These are phyloP conservation scores for Fonsecaea pugnacius DNA, from an alignment of 2,329 filamentous ascomycete genomes.

Conservation along the genomic window DNA sequence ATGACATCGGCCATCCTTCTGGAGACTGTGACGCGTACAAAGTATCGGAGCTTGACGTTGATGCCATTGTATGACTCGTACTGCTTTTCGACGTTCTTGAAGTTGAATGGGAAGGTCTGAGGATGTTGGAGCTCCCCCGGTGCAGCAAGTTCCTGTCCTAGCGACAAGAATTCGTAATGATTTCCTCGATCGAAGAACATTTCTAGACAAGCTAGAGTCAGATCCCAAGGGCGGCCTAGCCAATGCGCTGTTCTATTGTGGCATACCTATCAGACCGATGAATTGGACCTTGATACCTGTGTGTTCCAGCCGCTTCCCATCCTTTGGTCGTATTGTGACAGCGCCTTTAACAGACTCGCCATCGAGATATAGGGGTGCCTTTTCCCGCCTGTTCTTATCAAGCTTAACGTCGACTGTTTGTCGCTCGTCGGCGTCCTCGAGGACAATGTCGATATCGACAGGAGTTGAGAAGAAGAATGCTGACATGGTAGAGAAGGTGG, in stretches of 20 bases:
- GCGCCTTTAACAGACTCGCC: conserved; percentile 97
- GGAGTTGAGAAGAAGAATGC: conserved; percentile 99
- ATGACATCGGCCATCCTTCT: conserved; percentile 97
- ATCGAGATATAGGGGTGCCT: conserved; percentile 95
- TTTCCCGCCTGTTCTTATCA: conserved; percentile 96
- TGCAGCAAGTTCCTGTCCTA: conserved; percentile 94
- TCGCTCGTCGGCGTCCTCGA: conserved; percentile 91
- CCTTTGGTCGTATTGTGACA: conserved; percentile 93
- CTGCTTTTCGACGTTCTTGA: conserved; percentile 99
- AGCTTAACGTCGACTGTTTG: conserved; percentile 97
- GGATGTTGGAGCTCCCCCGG: conserved; percentile 98
- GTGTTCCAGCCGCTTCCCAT: conserved; percentile 96
- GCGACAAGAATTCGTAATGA: conserved; percentile 97
- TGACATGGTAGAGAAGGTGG: conserved; percentile 66
- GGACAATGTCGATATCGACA: conserved; percentile 97
- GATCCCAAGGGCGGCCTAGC: conserved; percentile 16
- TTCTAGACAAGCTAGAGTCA: conserved; percentile 59
- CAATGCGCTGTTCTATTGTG: conserved; percentile 20
- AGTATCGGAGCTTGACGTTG: conserved; percentile 99
- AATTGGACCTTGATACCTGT: conserved; percentile 99
- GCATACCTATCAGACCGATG: conserved; percentile 90
- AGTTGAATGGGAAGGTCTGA: conserved; percentile 98
- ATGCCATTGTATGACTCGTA: conserved; percentile 99
- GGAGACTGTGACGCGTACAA: conserved; percentile 94
- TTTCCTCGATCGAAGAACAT: conserved; percentile 99